Evolutionary conservation across 2,329 filamentous ascomycete genomes (phyloP), one percentile per base, ranked within the genome.

Genomic region (Phaeosphaeria sp.): DNA sequence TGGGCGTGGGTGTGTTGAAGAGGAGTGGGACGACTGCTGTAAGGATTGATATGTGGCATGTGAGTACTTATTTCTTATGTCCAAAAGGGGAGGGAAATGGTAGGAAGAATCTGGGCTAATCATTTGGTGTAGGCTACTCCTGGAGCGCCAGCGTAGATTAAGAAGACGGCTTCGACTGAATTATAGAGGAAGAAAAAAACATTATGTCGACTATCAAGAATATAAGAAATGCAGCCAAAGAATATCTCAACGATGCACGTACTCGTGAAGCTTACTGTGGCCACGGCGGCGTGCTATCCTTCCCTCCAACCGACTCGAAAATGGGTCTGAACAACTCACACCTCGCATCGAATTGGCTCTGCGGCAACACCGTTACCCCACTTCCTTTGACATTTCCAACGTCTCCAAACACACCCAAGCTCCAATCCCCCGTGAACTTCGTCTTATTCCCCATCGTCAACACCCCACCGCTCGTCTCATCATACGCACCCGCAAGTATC

Each of bases 41-140:
- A 13, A 22, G 54, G 9, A 71, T 72, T 55, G 67, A 72, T 30
- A 71, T 71, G 69, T 72, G 67, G 69, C 51, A 69, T 59, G 65
- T 66, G 7, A 53, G 57, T 55, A 24, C n/a, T 36, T 13, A 3
- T 7, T 36, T 13, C 11, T 6, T 36, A 13, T 3, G 25, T 5
- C 5, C 25, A 30, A 6, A 11, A 30, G 25, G 30, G 15, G 30
- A 13, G 5, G 30, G 30, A 36, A 3, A 6, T 36, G 11, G n/a
- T n/a, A n/a, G n/a, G n/a, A n/a, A n/a, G n/a, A n/a, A n/a, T n/a
- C n/a, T 6, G 30, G 30, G 20, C 25, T 52, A 36, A 51, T 15
- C 8, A 42, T n/a, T n/a, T n/a, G 11, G 13, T 48, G 25, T 33
- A 56, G 54, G 54, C 55, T 27, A 48, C 40, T 11, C 46, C 55